Evolutionary conservation across 2,329 filamentous ascomycete genomes (phyloP).

Genomic region (Didymella pinodella): DNA sequence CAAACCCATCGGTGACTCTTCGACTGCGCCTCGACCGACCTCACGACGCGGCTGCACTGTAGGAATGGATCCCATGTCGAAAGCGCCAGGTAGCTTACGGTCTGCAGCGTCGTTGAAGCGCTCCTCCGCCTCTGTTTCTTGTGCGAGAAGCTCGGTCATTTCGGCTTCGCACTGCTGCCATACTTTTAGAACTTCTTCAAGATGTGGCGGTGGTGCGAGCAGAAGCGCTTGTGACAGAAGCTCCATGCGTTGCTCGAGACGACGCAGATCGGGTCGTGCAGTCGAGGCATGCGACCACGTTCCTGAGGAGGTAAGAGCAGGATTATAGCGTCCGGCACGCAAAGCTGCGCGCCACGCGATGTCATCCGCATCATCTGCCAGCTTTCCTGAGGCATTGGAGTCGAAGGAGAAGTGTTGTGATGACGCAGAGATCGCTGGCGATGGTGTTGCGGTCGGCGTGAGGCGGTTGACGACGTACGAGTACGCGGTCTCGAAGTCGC

Average conservation of each 20-base stretch:
- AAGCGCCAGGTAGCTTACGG: constrained; percentile 59
- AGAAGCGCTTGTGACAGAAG: constrained; percentile 78
- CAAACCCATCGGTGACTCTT: constrained; percentile 61
- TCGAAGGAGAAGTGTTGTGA: constrained; percentile 36
- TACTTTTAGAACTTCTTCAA: constrained; percentile 77
- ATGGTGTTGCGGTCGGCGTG: constrained; percentile 38
- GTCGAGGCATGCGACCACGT: constrained; percentile 58
- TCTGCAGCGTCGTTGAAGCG: constrained; percentile 74
- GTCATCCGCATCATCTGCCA: constrained; percentile 60
- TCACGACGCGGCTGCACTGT: constrained; percentile 52
- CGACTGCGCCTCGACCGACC: constrained; percentile 52
- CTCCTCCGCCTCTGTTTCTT: constrained; percentile 73
- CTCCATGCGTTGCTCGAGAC: constrained; percentile 82
- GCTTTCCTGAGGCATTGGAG: constrained; percentile 17
- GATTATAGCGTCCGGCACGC: constrained; percentile 76
- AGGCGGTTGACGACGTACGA: constrained; percentile 80
- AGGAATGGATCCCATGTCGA: constrained; percentile 45
- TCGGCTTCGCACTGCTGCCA: constrained; percentile 83
- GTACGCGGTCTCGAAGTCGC: constrained; percentile 87
- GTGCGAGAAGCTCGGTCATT: constrained; percentile 69
- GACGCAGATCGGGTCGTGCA: constrained; percentile 64
- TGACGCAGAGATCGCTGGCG: constrained; percentile 34
- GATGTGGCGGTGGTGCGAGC: constrained; percentile 72
- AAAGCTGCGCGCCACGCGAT: constrained; percentile 82
- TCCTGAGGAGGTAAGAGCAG: constrained; percentile 39